phyloP scores from a whole-genome alignment of 306 rosid species.

The Lupinus albus region DNA sequence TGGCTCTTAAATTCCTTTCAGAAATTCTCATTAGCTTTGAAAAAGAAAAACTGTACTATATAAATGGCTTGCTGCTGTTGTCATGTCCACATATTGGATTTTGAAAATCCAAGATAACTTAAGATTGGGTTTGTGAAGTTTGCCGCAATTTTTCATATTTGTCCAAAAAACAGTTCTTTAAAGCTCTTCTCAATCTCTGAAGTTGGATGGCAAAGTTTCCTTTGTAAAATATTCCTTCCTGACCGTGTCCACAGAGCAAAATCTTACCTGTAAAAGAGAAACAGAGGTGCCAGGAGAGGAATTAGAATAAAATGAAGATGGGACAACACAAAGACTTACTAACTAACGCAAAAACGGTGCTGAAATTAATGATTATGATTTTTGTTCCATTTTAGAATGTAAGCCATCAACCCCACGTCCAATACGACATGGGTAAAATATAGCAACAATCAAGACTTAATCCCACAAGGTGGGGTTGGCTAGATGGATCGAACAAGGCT shows the following conservation, averaged over 20 bases:
- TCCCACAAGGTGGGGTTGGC: too few species aligned
- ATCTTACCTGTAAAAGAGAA: conserved; percentile 65
- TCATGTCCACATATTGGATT: not conserved
- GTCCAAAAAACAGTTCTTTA: conserved; percentile 15
- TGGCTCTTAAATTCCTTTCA: conserved; percentile 23
- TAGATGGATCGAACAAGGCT: too few species aligned
- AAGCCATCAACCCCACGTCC: conserved; percentile 15
- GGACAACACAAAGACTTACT: conserved; percentile 1
- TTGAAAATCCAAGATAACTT: too few species aligned
- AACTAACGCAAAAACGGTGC: conserved; percentile 13
- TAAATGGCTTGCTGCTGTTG: conserved; percentile 10
- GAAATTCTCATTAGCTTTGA: not conserved
- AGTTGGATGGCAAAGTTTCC: conserved; percentile 66
- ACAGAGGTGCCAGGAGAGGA: not conserved
- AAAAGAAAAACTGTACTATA: conserved; percentile 10
- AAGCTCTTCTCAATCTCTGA: conserved; percentile 55
- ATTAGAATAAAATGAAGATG: conserved; percentile 25
- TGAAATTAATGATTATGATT: conserved; percentile 27
- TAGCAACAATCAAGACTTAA: too few species aligned
- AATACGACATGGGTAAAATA: too few species aligned
- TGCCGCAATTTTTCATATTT: not conserved
- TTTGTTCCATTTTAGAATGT: conserved; percentile 32
- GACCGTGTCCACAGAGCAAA: conserved; percentile 77
- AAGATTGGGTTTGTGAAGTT: too few species aligned
- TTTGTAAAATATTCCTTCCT: conserved; percentile 76